Evolutionary conservation across 768 basidiomycete genomes (phyloP), one percentile per base, ranked within the genome.

Genomic region (Amyloporia xantha): DNA sequence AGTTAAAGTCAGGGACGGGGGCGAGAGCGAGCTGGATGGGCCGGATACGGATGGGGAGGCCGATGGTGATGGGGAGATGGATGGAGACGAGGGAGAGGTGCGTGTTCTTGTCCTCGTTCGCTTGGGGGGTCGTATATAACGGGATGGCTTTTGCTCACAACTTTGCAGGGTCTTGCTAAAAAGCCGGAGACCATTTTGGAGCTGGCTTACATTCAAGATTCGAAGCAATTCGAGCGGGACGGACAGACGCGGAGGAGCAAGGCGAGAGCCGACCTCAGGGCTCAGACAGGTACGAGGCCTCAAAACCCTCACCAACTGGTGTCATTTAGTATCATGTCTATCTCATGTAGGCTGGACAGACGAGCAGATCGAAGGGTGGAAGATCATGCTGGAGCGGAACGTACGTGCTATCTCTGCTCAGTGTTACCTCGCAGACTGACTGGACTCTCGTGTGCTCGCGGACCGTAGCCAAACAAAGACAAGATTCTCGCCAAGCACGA

Each of bases 341-440:
- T 15, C 15, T 33, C 9, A 7, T 5, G 23, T 47, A 84, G 85
- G 85, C 10, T 87, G 84, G 82, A 70, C 63, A 9, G 82, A 96
- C 59, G 86, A 86, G 56, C 92, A 95, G 60, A 82, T 96, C 23
- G 92, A 96, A 64, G 93, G 92, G 0, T 96, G 92, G 92, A 77
- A 68, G 49, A 82, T 88, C 48, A 91, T 95, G 85, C 64, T 96
- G 50, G 94, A 97, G 49, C 70, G 85, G 56, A 84, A 94, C 59
- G 93, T 95, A 59, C 52, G 86, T 71, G 1, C 20, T 54, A 1
- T n/a, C n/a, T 48, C 47, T 27, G 5, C 25, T 39, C n/a, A n/a
- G 24, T 23, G 20, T 10, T 13, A 24, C 30, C 30, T 7, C 30
- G 38, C 9, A 39, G 20, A 10, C 9, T 19, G 38, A 7, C 41